These are phyloP conservation scores for Tuber brumale DNA, from an alignment of 495 filamentous ascomycete genomes.

Conservation along the genomic window DNA sequence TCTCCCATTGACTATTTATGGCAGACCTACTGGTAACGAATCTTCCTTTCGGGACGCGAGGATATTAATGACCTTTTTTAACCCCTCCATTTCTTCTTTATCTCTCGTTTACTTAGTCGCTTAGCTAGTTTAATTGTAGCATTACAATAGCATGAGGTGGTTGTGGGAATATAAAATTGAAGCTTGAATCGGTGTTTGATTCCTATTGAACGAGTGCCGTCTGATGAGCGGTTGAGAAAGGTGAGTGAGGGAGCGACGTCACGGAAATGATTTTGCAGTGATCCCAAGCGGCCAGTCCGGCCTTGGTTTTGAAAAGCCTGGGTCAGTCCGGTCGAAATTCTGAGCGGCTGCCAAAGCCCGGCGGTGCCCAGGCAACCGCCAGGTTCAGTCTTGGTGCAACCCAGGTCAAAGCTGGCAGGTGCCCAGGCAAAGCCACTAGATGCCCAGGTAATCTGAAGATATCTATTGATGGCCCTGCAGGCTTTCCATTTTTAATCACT, in stretches of 20 bases:
- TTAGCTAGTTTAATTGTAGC: background rate
- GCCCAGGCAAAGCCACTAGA: no score
- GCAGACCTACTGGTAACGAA: background rate
- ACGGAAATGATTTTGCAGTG: background rate
- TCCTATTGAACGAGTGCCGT: background rate
- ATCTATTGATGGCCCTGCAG: no score
- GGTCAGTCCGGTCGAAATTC: no score
- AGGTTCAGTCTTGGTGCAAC: no score
- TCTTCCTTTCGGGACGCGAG: background rate
- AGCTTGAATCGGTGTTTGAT: background rate
- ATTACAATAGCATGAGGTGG: background rate
- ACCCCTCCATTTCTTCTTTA: background rate
- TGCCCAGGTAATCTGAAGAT: no score
- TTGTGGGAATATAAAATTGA: background rate
- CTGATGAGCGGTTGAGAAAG: background rate
- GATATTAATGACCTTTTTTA: slow-evolving; percentile 2
- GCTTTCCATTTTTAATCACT: no score
- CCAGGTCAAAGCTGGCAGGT: no score
- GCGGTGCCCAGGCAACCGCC: no score
- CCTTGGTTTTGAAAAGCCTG: no score
- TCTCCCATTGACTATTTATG: background rate
- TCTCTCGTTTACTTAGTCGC: background rate
- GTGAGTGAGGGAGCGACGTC: background rate
- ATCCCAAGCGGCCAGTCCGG: no score
- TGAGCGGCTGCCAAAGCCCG: no score